Conservation (phyloP, 768 basidiomycete genomes). For the Rhizopogon vinicolor region DNA sequence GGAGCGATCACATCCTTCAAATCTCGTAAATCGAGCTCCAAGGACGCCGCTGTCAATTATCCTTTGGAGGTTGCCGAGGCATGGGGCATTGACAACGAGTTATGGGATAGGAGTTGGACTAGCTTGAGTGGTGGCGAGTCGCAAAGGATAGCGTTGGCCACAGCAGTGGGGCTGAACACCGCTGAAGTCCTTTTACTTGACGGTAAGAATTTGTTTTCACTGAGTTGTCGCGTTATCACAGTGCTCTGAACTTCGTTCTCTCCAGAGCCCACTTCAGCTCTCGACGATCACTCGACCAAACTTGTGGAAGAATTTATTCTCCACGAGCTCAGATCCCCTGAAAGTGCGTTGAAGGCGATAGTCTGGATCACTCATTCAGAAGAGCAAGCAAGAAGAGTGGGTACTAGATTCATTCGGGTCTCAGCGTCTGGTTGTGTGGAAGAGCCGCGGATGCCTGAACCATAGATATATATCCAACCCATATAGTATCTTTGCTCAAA, state of each 20-base stretch:
- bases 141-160: constrained; percentile 77
- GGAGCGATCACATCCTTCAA: constrained; percentile 47
- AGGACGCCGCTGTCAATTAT: constrained; percentile 24
- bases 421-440: constrained; percentile 40
- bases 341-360: constrained; percentile 60
- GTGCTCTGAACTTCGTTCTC: neutral
- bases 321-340: constrained; percentile 42
- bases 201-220: constrained; percentile 41
- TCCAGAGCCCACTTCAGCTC: constrained; percentile 85
- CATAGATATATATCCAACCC: constrained; percentile 4
- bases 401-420: constrained; percentile 59
- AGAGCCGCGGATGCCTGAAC: constrained; percentile 26
- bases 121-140: constrained; percentile 83
- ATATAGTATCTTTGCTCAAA: too few relatives aligned
- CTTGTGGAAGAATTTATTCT: constrained; percentile 63
- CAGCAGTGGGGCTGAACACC: constrained; percentile 65
- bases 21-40: constrained; percentile 31
- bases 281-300: constrained; percentile 64
- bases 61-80: constrained; percentile 49
- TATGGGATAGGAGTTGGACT: constrained; percentile 81
- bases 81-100: constrained; percentile 63
- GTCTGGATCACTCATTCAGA: constrained; percentile 89
- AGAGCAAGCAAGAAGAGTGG: constrained; percentile 72
- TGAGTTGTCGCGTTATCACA: neutral
- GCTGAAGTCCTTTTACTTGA: constrained; percentile 80